Base-by-base conservation (phyloP, 2,329 filamentous ascomycete genomes). In the Sarocladium brachiariae region DNA sequence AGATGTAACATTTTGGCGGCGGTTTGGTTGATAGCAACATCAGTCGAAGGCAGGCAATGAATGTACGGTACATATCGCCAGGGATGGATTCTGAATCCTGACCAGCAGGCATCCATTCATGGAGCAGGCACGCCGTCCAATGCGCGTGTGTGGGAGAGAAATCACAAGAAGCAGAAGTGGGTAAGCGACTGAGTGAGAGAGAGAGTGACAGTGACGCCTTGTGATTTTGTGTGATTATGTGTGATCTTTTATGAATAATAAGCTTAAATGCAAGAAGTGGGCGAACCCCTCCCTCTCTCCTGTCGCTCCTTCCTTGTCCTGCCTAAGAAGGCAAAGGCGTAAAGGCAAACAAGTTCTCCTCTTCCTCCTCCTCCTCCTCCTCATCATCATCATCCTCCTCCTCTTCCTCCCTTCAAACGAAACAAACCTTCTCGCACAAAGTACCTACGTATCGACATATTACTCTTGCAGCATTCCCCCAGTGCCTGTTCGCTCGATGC, bases 211-310 rank as follows among this genome's bases (percentile, higher is more conserved):
- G n/a, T n/a, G n/a, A n/a, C n/a, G n/a, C n/a, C n/a, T n/a, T n/a
- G n/a, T n/a, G n/a, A n/a, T n/a, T n/a, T n/a, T n/a, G n/a, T n/a
- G n/a, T n/a, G n/a, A n/a, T n/a, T n/a, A n/a, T 30, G 27, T 13
- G 27, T 7, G 27, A 13, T 30, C 13, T 30, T 13, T n/a, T 23
- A 13, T 47, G 7, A 47, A 47, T 33, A 31, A 47, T 47, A 47
- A 47, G 43, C 43, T 47, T 47, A 47, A 47, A 47, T 8, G n/a
- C 43, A 47, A 39, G 18, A 25, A 18, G 19, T 21, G 16, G 21
- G 25, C n/a, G 43, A 13, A 13, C 27, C 7, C 13, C 27, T n/a
- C n/a, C n/a, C n/a, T n/a, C n/a, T n/a, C n/a, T n/a, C n/a, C n/a
- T n/a, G n/a, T n/a, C n/a, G n/a, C 27, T 30, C 27, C 13, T 13